These are phyloP conservation scores for Camellia japonica DNA, from an alignment of 148 eudicot genomes.

Conservation along the genomic window DNA sequence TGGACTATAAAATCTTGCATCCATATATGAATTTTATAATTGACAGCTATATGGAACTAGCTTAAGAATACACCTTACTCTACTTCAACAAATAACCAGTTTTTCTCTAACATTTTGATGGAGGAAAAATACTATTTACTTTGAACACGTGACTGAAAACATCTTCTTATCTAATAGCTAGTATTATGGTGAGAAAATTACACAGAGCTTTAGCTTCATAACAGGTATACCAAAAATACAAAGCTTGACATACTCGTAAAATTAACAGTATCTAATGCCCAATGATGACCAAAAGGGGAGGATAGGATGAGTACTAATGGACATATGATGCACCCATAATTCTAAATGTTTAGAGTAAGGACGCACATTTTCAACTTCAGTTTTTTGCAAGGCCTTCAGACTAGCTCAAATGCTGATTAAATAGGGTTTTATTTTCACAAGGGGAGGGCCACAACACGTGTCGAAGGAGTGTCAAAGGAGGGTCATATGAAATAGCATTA, in stretches of 20 bases:
- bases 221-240: background rate
- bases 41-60: background rate
- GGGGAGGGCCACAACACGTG: background rate
- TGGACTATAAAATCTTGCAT: background rate
- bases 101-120: background rate
- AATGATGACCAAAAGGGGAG: constrained; percentile 1
- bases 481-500: background rate
- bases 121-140: background rate
- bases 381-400: background rate
- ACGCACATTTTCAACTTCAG: background rate
- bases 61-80: background rate
- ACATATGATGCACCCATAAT: background rate
- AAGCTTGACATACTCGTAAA: background rate
- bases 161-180: background rate
- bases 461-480: background rate
- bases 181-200: background rate
- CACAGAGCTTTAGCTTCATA: background rate
- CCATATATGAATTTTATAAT: background rate
- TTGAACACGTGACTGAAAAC: background rate
- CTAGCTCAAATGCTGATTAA: background rate
- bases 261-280: background rate
- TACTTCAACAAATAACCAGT: background rate
- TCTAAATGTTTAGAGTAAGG: background rate
- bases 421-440: background rate
- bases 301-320: background rate